These are phyloP conservation scores for Pythium utonaiense DNA, from an alignment of 352 stramenopile species.

Conservation along the genomic window DNA sequence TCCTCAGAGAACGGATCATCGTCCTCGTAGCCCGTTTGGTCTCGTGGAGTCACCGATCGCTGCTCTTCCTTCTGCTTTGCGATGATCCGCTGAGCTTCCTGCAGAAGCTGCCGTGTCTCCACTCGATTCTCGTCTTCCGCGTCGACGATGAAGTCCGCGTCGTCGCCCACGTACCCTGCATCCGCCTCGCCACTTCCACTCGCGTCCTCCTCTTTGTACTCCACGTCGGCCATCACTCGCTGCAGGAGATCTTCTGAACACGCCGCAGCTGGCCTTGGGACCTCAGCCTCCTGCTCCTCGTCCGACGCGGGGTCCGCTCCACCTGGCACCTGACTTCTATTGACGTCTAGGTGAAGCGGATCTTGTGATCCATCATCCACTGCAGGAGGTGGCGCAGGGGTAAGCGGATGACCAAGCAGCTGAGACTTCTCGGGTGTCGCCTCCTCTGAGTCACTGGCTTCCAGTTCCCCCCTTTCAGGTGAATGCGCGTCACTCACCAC, in stretches of 20 bases:
- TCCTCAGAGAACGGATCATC: not conserved
- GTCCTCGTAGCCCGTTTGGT: not conserved
- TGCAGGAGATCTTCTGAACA: not conserved
- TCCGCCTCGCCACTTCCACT: not conserved
- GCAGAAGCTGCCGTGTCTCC: constrained; percentile 37
- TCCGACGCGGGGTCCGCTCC: not conserved
- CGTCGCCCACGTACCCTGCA: not conserved
- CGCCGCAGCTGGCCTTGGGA: not conserved
- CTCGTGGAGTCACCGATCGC: not conserved
- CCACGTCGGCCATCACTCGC: constrained; percentile 5
- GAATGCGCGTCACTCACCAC: not conserved
- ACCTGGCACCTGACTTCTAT: too few species aligned
- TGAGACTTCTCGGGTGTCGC: too few species aligned
- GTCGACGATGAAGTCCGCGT: not conserved
- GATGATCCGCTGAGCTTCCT: constrained; percentile 38
- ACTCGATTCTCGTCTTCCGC: constrained; percentile 23
- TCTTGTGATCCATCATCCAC: too few species aligned
- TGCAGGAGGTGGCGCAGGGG: too few species aligned
- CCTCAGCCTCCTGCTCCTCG: not conserved
- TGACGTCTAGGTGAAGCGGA: too few species aligned
- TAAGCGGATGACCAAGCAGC: too few species aligned
- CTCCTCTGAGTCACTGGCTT: too few species aligned
- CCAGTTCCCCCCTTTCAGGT: not conserved
- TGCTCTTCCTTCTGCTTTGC: not conserved
- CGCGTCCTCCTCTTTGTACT: not conserved